These are phyloP conservation scores for Choanephora cucurbitarum DNA, from an alignment of 371 early-diverging fungal species.

Conservation along the genomic window DNA sequence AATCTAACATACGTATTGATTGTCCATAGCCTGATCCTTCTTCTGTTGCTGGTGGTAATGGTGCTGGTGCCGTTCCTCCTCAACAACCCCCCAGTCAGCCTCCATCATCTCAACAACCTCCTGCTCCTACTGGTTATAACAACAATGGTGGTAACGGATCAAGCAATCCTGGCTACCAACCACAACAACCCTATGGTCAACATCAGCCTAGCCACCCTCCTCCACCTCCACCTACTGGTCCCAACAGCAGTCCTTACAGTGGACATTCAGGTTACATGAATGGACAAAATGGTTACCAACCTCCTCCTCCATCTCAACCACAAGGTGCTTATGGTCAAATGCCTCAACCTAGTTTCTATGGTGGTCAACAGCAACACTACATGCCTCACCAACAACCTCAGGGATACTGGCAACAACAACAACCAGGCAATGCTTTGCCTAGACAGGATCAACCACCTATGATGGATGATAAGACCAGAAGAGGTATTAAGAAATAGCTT, in stretches of 20 bases:
- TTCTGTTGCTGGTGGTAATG: slow-evolving; percentile 1
- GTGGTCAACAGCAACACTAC: slow-evolving; percentile 41
- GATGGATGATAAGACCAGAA: slow-evolving; percentile 30
- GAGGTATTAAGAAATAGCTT: slow-evolving; percentile 17
- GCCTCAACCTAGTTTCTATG: slow-evolving; percentile 38
- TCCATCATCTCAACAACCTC: slow-evolving; percentile 6
- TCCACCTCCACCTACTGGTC: background rate
- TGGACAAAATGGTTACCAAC: slow-evolving; percentile 25
- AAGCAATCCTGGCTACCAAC: slow-evolving; percentile 11
- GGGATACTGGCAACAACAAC: slow-evolving; percentile 37
- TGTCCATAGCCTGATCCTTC: slow-evolving; percentile 17
- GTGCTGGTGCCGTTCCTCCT: slow-evolving; percentile 8
- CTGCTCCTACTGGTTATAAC: slow-evolving; percentile 1
- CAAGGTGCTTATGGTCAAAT: slow-evolving; percentile 34
- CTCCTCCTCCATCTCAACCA: slow-evolving; percentile 28
- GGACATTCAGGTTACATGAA: slow-evolving; percentile 32
- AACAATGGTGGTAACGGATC: slow-evolving; percentile 16
- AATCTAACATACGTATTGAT: too few relatives aligned
- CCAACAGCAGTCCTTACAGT: slow-evolving; percentile 12
- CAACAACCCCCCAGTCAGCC: slow-evolving; percentile 3
- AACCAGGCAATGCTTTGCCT: slow-evolving; percentile 10
- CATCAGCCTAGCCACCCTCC: too few relatives aligned
- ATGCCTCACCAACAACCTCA: slow-evolving; percentile 33
- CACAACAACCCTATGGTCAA: slow-evolving; percentile 16
- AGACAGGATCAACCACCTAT: slow-evolving; percentile 27